phyloP scores from a whole-genome alignment of 148 eudicot genomes.

The Camellia japonica region DNA sequence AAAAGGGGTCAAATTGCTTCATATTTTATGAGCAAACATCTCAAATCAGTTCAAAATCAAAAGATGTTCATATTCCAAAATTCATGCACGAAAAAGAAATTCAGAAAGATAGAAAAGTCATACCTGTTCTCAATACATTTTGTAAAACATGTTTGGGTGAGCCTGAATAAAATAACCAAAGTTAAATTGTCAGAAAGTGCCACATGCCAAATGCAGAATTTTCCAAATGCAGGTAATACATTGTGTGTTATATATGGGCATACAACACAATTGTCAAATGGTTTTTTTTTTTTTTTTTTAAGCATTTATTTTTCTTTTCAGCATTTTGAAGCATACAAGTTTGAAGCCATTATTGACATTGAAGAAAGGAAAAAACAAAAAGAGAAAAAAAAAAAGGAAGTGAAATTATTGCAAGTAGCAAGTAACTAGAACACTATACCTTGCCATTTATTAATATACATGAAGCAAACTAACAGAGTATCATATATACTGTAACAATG shows the following conservation, averaged over 20 bases:
- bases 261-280: not conserved
- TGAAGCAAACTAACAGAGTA: not conserved
- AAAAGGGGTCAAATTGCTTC: not conserved
- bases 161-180: constrained; percentile 47
- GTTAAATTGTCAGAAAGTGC: not conserved
- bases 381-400: not conserved
- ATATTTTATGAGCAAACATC: not conserved
- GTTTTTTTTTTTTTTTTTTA: not conserved
- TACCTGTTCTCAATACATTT: constrained; percentile 78
- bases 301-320: not conserved
- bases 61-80: not conserved
- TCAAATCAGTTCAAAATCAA: not conserved
- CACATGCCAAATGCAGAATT: not conserved
- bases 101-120: not conserved
- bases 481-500: not conserved
- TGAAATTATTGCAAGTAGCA: not conserved
- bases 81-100: not conserved
- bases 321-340: not conserved
- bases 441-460: not conserved
- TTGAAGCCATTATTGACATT: not conserved
- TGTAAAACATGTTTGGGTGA: constrained; percentile 71
- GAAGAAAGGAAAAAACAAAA: not conserved
- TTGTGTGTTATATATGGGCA: not conserved
- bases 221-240: not conserved
- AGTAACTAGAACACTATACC: not conserved